Percentiles rank a stretch among this genome's conserved stretches.
These are phyloP conservation scores for Pleurotus djamor DNA, from an alignment of 768 basidiomycete genomes.

Conservation along the genomic window DNA sequence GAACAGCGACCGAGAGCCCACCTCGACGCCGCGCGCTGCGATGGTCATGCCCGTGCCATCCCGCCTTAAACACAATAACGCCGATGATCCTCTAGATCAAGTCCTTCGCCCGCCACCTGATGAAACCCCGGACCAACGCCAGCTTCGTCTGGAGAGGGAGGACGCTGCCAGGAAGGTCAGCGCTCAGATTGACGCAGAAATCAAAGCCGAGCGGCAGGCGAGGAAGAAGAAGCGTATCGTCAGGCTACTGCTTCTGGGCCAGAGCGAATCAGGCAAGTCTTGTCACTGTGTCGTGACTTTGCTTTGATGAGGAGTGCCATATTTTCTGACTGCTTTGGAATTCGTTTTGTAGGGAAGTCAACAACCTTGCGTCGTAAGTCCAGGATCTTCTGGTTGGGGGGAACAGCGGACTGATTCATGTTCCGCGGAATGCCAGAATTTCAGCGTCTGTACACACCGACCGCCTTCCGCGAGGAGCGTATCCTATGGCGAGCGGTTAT, in stretches of 20 bases:
- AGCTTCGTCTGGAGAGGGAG: constrained; percentile 53
- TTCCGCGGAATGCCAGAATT: constrained; percentile 50
- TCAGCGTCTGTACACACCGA: constrained; percentile 72
- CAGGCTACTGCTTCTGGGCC: constrained; percentile 71
- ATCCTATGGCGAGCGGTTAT: constrained; percentile 83
- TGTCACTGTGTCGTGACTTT: constrained; percentile 5
- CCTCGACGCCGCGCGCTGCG: constrained; percentile 13
- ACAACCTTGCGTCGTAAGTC: constrained; percentile 78
- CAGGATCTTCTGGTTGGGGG: not conserved
- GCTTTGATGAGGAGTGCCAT: not conserved
- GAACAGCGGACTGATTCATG: constrained; percentile 9
- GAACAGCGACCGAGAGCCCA: not conserved
- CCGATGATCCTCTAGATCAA: constrained; percentile 65
- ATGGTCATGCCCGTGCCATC: constrained; percentile 29
- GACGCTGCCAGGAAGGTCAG: constrained; percentile 66
- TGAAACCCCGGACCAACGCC: constrained; percentile 61
- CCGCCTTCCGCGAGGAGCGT: constrained; percentile 71
- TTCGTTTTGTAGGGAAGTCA: constrained; percentile 58
- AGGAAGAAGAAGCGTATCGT: constrained; percentile 69
- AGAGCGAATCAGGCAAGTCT: constrained; percentile 75
- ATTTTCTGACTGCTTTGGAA: not conserved
- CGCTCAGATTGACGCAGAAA: constrained; percentile 69
- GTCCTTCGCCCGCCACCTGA: constrained; percentile 63
- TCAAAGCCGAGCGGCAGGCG: constrained; percentile 63
- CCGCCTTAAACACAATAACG: constrained; percentile 13